A percentile compares a stretch with the other conserved stretches of the same genome.
These are phyloP conservation scores for Thecaphora thlaspeos DNA, from an alignment of 1,284 basidiomycete species.

Conservation along the genomic window DNA sequence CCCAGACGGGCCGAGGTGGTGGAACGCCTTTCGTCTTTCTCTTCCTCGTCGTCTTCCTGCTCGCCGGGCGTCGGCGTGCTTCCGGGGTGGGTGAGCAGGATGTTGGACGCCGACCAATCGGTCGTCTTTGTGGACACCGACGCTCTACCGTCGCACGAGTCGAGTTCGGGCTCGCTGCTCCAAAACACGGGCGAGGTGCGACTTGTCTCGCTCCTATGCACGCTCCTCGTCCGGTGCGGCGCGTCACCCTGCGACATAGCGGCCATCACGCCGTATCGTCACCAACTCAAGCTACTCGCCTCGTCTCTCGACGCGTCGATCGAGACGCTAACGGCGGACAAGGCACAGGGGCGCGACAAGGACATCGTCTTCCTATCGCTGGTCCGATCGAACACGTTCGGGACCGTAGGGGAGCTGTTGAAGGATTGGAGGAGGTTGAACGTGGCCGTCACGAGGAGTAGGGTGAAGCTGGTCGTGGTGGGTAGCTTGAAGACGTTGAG, in stretches of 20 bases:
- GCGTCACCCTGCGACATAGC: slow-evolving; percentile 73
- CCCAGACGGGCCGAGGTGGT: slow-evolving; percentile 57
- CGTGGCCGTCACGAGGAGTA: slow-evolving; percentile 47
- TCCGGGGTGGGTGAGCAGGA: slow-evolving; percentile 64
- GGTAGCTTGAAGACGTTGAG: slow-evolving; percentile 10
- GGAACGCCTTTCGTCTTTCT: not conserved
- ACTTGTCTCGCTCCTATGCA: slow-evolving; percentile 65
- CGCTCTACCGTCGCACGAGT: slow-evolving; percentile 70
- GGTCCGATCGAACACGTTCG: slow-evolving; percentile 34
- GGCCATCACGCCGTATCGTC: slow-evolving; percentile 86
- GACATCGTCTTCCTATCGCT: slow-evolving; percentile 49
- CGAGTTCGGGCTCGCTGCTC: slow-evolving; percentile 62
- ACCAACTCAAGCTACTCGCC: slow-evolving; percentile 86
- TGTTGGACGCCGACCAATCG: slow-evolving; percentile 73
- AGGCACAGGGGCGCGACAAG: slow-evolving; percentile 84
- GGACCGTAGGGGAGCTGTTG: slow-evolving; percentile 39
- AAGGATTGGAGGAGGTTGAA: slow-evolving; percentile 47
- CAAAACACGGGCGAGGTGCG: slow-evolving; percentile 77
- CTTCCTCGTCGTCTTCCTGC: too few relatives aligned
- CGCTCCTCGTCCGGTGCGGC: slow-evolving; percentile 69
- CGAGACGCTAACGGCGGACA: slow-evolving; percentile 90
- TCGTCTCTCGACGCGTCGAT: slow-evolving; percentile 59
- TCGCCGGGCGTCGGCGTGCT: not conserved
- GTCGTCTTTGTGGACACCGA: slow-evolving; percentile 87
- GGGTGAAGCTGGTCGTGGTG: slow-evolving; percentile 63